These are phyloP conservation scores for Agapanthus africanus DNA, from an alignment of 106 monocot species.

Conservation along the genomic window DNA sequence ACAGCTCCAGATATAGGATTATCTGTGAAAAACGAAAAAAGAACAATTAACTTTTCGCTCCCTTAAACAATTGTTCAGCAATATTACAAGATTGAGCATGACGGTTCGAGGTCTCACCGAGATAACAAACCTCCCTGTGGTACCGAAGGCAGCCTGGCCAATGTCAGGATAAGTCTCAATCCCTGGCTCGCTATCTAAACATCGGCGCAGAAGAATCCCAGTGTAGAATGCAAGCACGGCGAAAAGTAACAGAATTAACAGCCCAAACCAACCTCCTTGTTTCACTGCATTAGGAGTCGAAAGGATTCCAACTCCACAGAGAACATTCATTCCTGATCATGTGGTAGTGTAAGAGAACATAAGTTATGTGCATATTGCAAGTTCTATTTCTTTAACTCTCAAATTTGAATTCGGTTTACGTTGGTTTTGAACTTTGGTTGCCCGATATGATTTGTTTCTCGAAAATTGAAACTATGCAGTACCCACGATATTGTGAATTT, in stretches of 20 bases:
- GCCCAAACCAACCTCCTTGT: constrained; percentile 80
- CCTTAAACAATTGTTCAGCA: too few species aligned
- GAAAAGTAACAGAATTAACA: constrained; percentile 45
- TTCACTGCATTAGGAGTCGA: constrained; percentile 84
- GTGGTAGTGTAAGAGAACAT: not conserved
- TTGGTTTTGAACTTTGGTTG: too few species aligned
- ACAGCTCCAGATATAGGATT: constrained; percentile 69
- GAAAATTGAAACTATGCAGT: too few species aligned
- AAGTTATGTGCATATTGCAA: too few species aligned
- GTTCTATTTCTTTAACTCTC: too few species aligned
- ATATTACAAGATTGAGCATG: too few species aligned
- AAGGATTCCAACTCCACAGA: constrained; percentile 88
- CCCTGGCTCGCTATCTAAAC: constrained; percentile 45
- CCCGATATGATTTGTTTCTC: too few species aligned
- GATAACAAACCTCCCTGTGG: constrained; percentile 46
- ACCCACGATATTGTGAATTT: too few species aligned
- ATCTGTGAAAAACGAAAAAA: constrained; percentile 39
- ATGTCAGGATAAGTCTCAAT: constrained; percentile 63
- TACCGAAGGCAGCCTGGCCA: constrained; percentile 66
- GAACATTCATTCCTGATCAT: constrained; percentile 69
- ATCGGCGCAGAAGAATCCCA: constrained; percentile 34
- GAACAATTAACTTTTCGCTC: not conserved
- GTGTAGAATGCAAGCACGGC: constrained; percentile 47
- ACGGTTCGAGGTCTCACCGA: too few species aligned
- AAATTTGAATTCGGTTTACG: not conserved